phyloP scores from a whole-genome alignment of 176 grass and related monocot genomes.

The Aegilops umbellulata region DNA sequence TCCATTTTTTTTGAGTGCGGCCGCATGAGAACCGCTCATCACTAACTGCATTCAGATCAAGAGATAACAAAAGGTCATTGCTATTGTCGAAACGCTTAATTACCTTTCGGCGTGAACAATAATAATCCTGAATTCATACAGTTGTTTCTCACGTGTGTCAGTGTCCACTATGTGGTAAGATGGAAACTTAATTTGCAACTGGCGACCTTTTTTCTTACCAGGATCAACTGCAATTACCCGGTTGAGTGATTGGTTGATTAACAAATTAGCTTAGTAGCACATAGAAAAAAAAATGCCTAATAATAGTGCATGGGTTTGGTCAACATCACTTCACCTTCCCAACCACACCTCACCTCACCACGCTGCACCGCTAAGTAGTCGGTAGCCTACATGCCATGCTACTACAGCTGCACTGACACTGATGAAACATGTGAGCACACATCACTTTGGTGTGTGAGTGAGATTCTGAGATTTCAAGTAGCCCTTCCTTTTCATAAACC shows the following conservation, averaged over 20 bases:
- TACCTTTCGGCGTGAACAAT: too few relatives aligned
- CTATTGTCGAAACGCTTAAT: too few relatives aligned
- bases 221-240: too few relatives aligned
- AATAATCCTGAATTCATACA: too few relatives aligned
- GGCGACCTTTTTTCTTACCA: too few relatives aligned
- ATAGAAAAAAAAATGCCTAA: background rate
- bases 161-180: too few relatives aligned
- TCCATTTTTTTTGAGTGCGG: too few relatives aligned
- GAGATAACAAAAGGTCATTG: too few relatives aligned
- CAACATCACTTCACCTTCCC: slow-evolving; percentile 43
- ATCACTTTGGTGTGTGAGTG: slow-evolving; percentile 7
- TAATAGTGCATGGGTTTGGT: slow-evolving; percentile 4
- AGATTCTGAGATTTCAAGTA: slow-evolving; percentile 23
- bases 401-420: slow-evolving; percentile 3
- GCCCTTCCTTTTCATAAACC: background rate
- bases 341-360: slow-evolving; percentile 5
- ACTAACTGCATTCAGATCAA: too few relatives aligned
- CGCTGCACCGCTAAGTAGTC: background rate
- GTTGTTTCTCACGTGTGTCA: too few relatives aligned
- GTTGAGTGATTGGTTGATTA: background rate
- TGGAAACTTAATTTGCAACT: background rate
- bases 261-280: background rate
- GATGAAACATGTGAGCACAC: slow-evolving; percentile 32
- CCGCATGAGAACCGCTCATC: too few relatives aligned
- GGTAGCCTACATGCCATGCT: background rate